Evolutionary conservation across 192 early-diverging fungal genomes (phyloP).

Genomic region (Geranomyces variabilis): DNA sequence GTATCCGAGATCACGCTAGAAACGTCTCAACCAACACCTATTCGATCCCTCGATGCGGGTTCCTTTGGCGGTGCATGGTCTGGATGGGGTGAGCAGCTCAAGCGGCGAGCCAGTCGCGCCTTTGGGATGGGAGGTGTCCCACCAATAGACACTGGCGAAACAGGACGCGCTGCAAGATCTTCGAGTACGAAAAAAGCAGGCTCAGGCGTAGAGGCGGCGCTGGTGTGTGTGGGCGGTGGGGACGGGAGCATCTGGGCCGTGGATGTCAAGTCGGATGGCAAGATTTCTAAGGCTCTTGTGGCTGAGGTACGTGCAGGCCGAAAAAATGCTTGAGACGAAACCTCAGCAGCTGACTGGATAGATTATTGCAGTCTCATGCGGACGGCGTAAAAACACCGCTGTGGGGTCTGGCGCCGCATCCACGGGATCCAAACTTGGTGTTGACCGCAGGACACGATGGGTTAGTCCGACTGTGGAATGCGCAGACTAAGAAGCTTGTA

Average conservation of each 20-base stretch:
- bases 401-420: conserved; percentile 47
- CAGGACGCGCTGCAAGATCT: background rate
- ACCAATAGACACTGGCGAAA: conserved; percentile 2
- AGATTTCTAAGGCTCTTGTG: conserved; percentile 1
- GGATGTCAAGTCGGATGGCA: conserved; percentile 13
- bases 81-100: conserved; percentile 29
- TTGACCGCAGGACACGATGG: conserved; percentile 40
- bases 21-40: background rate
- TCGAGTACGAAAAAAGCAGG: background rate
- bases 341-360: no score
- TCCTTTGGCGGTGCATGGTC: conserved; percentile 27
- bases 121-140: conserved; percentile 17
- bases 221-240: conserved; percentile 25
- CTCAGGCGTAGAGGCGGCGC: background rate
- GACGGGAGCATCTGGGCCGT: conserved; percentile 32
- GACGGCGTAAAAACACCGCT: conserved; percentile 7
- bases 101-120: conserved; percentile 32
- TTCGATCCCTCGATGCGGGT: conserved; percentile 32
- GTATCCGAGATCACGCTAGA: conserved; percentile 14
- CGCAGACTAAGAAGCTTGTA: conserved; percentile 8
- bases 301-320: conserved; percentile 12
- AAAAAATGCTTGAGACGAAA: background rate
- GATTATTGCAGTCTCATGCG: conserved; percentile 11
- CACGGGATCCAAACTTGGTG: conserved; percentile 18
- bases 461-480: conserved; percentile 31